Evolutionary conservation across 2,329 filamentous ascomycete genomes (phyloP).

Genomic region (Hypoxylon rubiginosum): DNA sequence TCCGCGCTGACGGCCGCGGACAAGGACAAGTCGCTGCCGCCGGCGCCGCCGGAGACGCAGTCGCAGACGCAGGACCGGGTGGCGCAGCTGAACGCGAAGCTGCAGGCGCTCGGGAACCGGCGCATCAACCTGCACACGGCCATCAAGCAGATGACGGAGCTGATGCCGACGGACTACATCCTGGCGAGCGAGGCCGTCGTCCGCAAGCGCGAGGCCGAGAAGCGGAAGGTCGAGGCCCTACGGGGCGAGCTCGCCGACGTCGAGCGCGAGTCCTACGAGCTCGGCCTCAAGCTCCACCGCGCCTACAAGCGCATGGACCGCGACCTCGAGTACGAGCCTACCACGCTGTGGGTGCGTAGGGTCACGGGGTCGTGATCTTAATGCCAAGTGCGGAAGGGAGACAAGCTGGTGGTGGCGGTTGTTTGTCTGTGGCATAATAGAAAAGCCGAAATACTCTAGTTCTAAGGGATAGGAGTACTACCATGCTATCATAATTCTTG

Average conservation of each 20-base stretch:
- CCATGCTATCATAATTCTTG: neutral
- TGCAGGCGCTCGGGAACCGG: slow-evolving; percentile 74
- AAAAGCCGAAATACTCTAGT: no score
- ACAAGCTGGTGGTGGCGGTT: neutral
- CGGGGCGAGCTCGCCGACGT: slow-evolving; percentile 78
- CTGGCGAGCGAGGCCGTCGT: slow-evolving; percentile 75
- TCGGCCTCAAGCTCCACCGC: slow-evolving; percentile 80
- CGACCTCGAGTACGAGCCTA: slow-evolving; percentile 73
- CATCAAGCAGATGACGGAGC: slow-evolving; percentile 82
- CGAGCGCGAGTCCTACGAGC: slow-evolving; percentile 80
- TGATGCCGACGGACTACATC: slow-evolving; percentile 79
- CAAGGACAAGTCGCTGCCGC: slow-evolving; percentile 74
- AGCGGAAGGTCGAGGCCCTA: slow-evolving; percentile 75
- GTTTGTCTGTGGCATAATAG: neutral
- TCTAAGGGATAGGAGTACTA: neutral
- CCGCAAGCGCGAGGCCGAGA: slow-evolving; percentile 68
- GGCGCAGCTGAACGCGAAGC: slow-evolving; percentile 73
- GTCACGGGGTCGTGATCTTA: slow-evolving; percentile 70
- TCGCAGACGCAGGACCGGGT: slow-evolving; percentile 73
- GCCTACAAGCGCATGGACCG: slow-evolving; percentile 82
- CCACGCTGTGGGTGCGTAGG: slow-evolving; percentile 82
- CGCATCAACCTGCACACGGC: slow-evolving; percentile 78
- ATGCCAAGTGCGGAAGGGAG: neutral
- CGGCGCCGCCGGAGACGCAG: slow-evolving; percentile 69
- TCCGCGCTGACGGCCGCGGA: slow-evolving; percentile 50